Percentiles rank a stretch among this genome's conserved stretches.
These are phyloP conservation scores for Rosa rugosa DNA, from an alignment of 306 rosid genomes.

Conservation along the genomic window DNA sequence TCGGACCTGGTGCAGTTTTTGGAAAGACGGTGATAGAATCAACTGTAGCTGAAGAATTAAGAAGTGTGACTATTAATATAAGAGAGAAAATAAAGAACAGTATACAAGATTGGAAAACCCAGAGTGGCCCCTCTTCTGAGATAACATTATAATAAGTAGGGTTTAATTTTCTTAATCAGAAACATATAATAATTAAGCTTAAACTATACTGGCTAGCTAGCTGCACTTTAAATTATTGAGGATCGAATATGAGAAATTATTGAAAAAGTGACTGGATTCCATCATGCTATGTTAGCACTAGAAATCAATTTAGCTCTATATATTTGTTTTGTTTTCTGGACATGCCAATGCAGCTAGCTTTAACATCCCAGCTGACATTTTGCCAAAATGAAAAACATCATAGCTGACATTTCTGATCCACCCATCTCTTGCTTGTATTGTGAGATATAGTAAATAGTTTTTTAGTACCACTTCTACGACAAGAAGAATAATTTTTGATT, in stretches of 20 bases:
- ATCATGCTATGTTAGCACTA: conserved; percentile 6
- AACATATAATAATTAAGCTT: background rate
- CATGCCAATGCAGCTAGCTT: background rate
- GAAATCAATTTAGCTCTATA: background rate
- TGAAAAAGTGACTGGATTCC: conserved; percentile 1
- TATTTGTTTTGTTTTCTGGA: background rate
- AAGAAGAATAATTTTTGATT: background rate
- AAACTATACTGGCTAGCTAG: background rate
- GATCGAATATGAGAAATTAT: conserved; percentile 8
- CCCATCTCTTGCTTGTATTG: conserved; percentile 1
- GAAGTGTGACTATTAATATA: background rate
- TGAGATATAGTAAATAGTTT: background rate
- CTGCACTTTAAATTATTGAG: background rate
- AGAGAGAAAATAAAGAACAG: background rate
- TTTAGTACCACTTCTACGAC: background rate
- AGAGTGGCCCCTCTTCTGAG: background rate
- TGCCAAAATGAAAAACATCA: background rate
- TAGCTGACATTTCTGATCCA: background rate
- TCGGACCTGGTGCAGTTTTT: too few relatives aligned
- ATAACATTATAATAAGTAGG: background rate
- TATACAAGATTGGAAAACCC: background rate
- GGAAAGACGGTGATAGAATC: background rate
- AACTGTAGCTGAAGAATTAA: background rate
- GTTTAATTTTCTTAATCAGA: background rate
- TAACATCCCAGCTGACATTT: background rate